Conservation (phyloP, 306 rosid species). For the Chamaecrista fasciculata region DNA sequence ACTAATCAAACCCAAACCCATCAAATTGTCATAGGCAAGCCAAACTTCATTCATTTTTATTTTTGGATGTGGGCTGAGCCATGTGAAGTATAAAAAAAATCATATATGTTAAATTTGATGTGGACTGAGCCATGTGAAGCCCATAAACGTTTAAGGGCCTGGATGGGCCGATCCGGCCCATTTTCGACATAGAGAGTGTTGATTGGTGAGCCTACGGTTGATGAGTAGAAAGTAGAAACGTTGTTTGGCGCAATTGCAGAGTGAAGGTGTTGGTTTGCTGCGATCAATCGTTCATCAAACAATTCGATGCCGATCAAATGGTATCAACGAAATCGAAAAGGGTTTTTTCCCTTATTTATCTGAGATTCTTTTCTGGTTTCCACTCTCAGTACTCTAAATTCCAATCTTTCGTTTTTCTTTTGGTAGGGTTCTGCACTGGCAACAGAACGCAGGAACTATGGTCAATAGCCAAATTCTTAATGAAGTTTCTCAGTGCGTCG, state of each 20-base stretch:
- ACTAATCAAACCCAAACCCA: too few relatives aligned
- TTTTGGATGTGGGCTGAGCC: too few relatives aligned
- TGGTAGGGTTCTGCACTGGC: constrained; percentile 86
- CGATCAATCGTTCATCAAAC: background rate
- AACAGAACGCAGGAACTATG: constrained; percentile 65
- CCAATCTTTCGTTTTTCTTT: background rate
- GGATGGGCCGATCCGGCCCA: too few relatives aligned
- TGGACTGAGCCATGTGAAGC: too few relatives aligned
- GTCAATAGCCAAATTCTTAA: constrained; percentile 74
- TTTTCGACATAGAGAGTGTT: too few relatives aligned
- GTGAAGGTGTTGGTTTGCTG: background rate
- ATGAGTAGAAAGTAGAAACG: background rate
- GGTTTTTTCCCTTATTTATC: background rate
- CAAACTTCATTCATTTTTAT: too few relatives aligned
- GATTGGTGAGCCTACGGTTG: too few relatives aligned
- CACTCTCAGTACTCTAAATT: background rate
- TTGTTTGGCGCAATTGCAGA: background rate
- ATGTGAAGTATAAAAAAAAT: too few relatives aligned
- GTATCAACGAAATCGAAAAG: constrained; percentile 21
- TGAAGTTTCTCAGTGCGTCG: constrained; percentile 85
- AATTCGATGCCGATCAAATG: constrained; percentile 51
- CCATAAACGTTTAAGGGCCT: too few relatives aligned
- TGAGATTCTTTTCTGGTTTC: background rate
- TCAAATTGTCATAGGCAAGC: too few relatives aligned
- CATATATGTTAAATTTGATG: too few relatives aligned